Conservation (phyloP, 805 yeast species). For the Lachancea sp. region DNA sequence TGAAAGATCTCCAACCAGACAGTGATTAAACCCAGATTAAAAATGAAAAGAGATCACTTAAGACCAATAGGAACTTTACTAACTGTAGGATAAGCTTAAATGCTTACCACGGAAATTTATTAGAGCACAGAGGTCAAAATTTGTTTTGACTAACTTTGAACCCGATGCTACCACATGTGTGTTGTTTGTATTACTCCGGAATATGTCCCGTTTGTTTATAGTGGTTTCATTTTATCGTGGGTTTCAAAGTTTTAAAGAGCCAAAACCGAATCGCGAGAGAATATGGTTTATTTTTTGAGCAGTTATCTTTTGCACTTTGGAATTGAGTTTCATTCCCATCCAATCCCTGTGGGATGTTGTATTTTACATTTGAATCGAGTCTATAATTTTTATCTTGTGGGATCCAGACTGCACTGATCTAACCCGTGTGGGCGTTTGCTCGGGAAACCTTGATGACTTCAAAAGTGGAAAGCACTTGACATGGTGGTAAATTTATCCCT, state of each 20-base stretch:
- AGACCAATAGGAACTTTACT: background rate
- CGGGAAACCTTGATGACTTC: background rate
- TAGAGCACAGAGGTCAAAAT: background rate
- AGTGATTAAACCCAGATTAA: slow-evolving; percentile 32
- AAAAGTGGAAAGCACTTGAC: background rate
- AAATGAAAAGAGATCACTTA: background rate
- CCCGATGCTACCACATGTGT: slow-evolving; percentile 3
- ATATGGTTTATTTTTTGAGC: background rate
- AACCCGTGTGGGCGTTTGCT: background rate
- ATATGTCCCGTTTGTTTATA: slow-evolving; percentile 9
- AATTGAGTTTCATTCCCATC: background rate
- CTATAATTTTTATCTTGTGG: slow-evolving; percentile 5
- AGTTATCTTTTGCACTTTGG: background rate
- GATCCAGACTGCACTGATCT: background rate
- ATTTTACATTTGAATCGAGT: slow-evolving; percentile 6
- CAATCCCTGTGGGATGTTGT: slow-evolving; percentile 1
- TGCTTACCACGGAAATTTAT: background rate
- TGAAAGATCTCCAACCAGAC: slow-evolving; percentile 75
- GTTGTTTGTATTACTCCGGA: slow-evolving; percentile 10
- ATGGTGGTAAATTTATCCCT: background rate
- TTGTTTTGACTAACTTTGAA: background rate
- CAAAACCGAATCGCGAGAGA: slow-evolving; percentile 1
- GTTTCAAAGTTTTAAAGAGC: slow-evolving; percentile 4
- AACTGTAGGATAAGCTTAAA: background rate
- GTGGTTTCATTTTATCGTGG: slow-evolving; percentile 7